Conservation (phyloP, 1,284 basidiomycete species). For the Macrocystidia cucumis region DNA sequence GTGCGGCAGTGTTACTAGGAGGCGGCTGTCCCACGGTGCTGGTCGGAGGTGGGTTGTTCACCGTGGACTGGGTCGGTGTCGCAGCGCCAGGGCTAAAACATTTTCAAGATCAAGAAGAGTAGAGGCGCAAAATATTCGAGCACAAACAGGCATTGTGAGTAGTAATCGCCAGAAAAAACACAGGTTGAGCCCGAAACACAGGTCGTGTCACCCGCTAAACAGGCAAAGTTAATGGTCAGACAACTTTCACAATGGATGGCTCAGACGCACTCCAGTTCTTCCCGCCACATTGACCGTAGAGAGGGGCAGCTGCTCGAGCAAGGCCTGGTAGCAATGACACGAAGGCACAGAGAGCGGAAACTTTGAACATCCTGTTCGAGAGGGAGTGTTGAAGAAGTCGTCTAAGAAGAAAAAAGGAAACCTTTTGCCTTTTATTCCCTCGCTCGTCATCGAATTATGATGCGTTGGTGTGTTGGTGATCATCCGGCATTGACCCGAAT, state of each 20-base stretch:
- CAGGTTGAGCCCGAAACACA: slow-evolving; percentile 35
- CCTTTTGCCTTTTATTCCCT: too few relatives aligned
- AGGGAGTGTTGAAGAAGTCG: too few relatives aligned
- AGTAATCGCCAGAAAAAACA: slow-evolving; percentile 37
- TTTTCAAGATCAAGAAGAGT: slow-evolving; percentile 6
- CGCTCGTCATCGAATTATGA: too few relatives aligned
- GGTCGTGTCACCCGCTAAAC: slow-evolving; percentile 38
- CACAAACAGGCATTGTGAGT: slow-evolving; percentile 50
- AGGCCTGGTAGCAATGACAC: slow-evolving; percentile 36
- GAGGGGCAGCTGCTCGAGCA: slow-evolving; percentile 31
- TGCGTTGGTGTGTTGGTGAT: too few relatives aligned
- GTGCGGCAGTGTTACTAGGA: slow-evolving; percentile 21
- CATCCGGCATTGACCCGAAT: too few relatives aligned
- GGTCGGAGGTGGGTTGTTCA: slow-evolving; percentile 14
- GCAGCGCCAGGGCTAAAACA: slow-evolving; percentile 20
- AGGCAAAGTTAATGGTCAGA: slow-evolving; percentile 4
- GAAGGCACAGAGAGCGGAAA: slow-evolving; percentile 36
- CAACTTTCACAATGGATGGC: not conserved
- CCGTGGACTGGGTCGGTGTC: slow-evolving; percentile 13
- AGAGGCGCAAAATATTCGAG: too few relatives aligned
- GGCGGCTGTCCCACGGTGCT: slow-evolving; percentile 15
- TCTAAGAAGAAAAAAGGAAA: too few relatives aligned
- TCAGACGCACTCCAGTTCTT: slow-evolving; percentile 36
- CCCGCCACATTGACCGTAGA: slow-evolving; percentile 46
- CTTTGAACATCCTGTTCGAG: slow-evolving; percentile 46